A percentile compares a stretch with the other conserved stretches of the same genome.
These are phyloP conservation scores for Boletus subcaerulescens DNA, from an alignment of 768 basidiomycete species.

Conservation along the genomic window DNA sequence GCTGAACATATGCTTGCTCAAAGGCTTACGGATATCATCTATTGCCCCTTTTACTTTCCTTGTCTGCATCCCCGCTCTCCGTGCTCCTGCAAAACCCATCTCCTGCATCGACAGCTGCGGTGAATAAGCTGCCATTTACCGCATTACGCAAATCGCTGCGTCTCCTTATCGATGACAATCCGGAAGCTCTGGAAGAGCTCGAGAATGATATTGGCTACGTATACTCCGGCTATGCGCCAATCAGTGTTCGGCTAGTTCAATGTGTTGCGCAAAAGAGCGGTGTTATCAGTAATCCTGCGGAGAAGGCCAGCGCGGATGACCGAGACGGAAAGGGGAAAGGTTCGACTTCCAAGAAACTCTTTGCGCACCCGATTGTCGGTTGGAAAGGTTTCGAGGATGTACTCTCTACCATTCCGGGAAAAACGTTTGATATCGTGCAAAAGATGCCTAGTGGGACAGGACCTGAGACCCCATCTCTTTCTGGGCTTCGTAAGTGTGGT, in stretches of 20 bases:
- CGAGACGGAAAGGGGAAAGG: slow-evolving; percentile 39
- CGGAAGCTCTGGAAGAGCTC: slow-evolving; percentile 71
- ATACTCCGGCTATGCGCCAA: slow-evolving; percentile 95
- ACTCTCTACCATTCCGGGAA: slow-evolving; percentile 76
- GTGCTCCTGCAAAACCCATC: slow-evolving; percentile 65
- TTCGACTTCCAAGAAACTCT: slow-evolving; percentile 49
- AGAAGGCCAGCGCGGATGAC: slow-evolving; percentile 45
- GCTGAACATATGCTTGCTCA: neutral
- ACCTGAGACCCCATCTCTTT: slow-evolving; percentile 25
- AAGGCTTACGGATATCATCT: slow-evolving; percentile 76
- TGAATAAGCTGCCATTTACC: slow-evolving; percentile 67
- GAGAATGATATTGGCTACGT: slow-evolving; percentile 96
- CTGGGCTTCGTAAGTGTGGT: slow-evolving; percentile 35
- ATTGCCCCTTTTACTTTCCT: slow-evolving; percentile 63
- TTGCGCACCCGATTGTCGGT: slow-evolving; percentile 89
- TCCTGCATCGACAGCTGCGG: slow-evolving; percentile 47
- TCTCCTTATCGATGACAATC: slow-evolving; percentile 86
- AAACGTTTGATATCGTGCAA: slow-evolving; percentile 76
- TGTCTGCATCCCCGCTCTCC: slow-evolving; percentile 64
- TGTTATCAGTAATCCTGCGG: slow-evolving; percentile 75
- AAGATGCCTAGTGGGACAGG: slow-evolving; percentile 33
- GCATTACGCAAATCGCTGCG: slow-evolving; percentile 78
- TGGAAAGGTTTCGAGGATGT: slow-evolving; percentile 99
- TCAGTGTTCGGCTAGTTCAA: slow-evolving; percentile 88
- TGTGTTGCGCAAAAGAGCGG: slow-evolving; percentile 90